Base-by-base conservation (phyloP, 345 rosid genomes). In the Citrus unshiu region DNA sequence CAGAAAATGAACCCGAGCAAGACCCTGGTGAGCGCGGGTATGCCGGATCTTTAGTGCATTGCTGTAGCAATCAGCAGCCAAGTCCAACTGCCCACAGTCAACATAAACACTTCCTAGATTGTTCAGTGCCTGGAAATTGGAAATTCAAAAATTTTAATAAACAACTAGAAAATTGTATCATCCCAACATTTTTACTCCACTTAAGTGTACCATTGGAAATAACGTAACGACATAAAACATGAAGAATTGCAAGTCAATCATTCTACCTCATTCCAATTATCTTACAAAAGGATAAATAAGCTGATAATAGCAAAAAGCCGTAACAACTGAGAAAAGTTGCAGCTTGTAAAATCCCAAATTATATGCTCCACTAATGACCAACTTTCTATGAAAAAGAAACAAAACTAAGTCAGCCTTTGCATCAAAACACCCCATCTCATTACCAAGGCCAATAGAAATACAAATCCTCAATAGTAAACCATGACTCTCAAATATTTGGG, bases 11-110 rank as follows among this genome's bases (percentile, higher is more conserved):
- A 96, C 98, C 34, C 99, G 93, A 51, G 99, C 99, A 77, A 96
- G 92, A 67, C 99, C 99, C 80, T 96, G 99, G 83, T 96, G 98
- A 21, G 99, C 99, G 32, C 99, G 90, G 0, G 99, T 94, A 77
- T 96, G 99, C 77, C 94, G 89, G 81, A 96, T 90, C 76, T 93
- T 94, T 76, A 96, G 91, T 37, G 99, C 98, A 49, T 91, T 91
- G n/a, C 90, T 92, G 86, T 96, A 96, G 79, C 98, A 96, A 88
- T 96, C 98, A 32, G 95, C 99, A 49, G 99, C 99, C 77, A 86
- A 85, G 61, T 94, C 98, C 72, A 94, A 77, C 78, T 91, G 85
- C 73, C 75, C 86, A 35, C 88, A 85, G 73, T 96, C 98, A 0
- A 93, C 98, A 27, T 91, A 91, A 25, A 96, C 95, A 54, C 99